Evolutionary conservation across 139 green algal genomes (phyloP).

Genomic region (Chlamydomonas urium): DNA sequence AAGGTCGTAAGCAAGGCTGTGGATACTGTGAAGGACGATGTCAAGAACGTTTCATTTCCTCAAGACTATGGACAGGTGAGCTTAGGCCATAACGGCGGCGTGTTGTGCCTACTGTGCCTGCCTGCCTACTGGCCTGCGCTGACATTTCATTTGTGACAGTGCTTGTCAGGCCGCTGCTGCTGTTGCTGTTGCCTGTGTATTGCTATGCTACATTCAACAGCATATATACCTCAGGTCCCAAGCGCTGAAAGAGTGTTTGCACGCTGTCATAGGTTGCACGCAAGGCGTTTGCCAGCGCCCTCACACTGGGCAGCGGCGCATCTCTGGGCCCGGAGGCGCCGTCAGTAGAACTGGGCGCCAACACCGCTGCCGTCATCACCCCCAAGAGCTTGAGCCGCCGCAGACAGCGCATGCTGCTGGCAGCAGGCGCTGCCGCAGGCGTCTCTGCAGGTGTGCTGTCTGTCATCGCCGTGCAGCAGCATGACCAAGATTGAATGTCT

Average conservation of each 20-base stretch:
- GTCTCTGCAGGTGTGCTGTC: constrained; percentile 74
- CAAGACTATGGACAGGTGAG: constrained; percentile 41
- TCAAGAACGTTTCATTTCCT: constrained; percentile 37
- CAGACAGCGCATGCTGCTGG: constrained; percentile 68
- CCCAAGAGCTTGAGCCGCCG: constrained; percentile 53
- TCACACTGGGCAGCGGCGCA: constrained; percentile 77
- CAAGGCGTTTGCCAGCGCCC: constrained; percentile 51
- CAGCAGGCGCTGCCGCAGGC: constrained; percentile 82
- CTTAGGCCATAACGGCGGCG: no score
- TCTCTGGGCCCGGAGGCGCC: constrained; percentile 90
- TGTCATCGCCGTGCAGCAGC: no score
- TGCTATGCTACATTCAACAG: no score
- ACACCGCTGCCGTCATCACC: constrained; percentile 48
- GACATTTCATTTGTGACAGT: no score
- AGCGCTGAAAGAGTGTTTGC: no score
- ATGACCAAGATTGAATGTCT: no score
- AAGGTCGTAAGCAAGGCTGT: constrained; percentile 49
- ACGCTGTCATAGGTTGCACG: constrained; percentile 39
- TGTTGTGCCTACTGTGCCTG: no score
- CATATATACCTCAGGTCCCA: no score
- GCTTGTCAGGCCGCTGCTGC: no score
- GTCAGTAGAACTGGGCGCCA: constrained; percentile 85
- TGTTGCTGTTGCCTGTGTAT: no score
- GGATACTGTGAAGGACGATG: constrained; percentile 50
- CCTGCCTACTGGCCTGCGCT: no score